Conservation (phyloP, 148 eudicot genomes). For the Chenopodium berlandieri region DNA sequence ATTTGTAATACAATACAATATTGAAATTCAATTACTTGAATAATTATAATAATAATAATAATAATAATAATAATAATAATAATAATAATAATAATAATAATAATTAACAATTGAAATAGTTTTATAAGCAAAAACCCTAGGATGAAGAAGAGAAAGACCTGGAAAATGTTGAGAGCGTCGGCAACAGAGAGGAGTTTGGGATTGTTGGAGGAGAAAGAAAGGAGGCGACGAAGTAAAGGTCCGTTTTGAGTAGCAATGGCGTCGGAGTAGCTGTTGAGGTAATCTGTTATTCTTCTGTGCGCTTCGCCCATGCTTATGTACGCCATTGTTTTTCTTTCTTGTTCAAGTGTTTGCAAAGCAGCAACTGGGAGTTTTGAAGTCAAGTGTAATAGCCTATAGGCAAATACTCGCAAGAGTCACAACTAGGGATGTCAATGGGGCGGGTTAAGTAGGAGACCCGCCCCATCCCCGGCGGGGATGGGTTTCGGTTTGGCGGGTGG, state of each 20-base stretch:
- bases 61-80: neutral
- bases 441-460: no score
- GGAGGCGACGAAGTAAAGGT: constrained; percentile 57
- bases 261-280: constrained; percentile 63
- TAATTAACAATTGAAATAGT: neutral
- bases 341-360: no score
- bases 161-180: constrained; percentile 78
- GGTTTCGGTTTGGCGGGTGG: no score
- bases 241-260: constrained; percentile 70
- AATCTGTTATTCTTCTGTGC: constrained; percentile 72
- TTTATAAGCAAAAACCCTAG: constrained; percentile 21
- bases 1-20: neutral
- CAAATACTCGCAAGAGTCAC: no score
- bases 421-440: no score
- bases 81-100: no score
- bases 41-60: no score
- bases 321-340: constrained; percentile 33
- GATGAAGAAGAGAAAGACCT: constrained; percentile 39
- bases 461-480: no score
- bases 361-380: no score
- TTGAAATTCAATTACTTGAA: neutral
- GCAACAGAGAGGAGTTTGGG: constrained; percentile 65
- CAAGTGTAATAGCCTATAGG: no score
- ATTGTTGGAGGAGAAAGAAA: constrained; percentile 64
- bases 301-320: constrained; percentile 98